Percentiles rank a stretch among this genome's conserved stretches.
phyloP scores from a whole-genome alignment of 345 rosid genomes.

The Cardamine chenopodiifolia region DNA sequence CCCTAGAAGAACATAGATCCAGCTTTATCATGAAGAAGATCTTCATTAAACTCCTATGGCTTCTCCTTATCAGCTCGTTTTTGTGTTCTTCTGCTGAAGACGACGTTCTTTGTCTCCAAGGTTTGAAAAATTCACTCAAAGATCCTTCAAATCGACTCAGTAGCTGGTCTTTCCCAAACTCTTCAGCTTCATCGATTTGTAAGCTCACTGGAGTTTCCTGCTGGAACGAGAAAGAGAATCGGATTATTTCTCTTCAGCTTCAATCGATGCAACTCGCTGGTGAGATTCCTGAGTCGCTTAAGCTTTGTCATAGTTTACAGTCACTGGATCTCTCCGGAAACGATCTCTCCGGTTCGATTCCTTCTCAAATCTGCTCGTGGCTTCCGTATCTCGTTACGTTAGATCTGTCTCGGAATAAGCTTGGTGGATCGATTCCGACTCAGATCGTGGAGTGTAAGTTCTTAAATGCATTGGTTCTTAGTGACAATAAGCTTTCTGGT shows the following conservation, averaged over 20 bases:
- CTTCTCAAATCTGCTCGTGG: conserved; percentile 63
- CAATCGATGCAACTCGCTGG: conserved; percentile 66
- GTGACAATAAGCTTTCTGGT: conserved; percentile 55
- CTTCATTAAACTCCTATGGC: conserved; percentile 26
- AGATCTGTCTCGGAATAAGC: conserved; percentile 58
- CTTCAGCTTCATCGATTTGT: conserved; percentile 59
- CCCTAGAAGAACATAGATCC: conserved; percentile 37
- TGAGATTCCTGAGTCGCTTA: conserved; percentile 59
- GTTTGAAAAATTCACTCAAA: conserved; percentile 50
- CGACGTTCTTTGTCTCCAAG: conserved; percentile 62
- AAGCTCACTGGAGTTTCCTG: conserved; percentile 75
- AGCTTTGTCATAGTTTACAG: conserved; percentile 57
- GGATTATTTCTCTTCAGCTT: conserved; percentile 60
- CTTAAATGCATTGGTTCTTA: conserved; percentile 50
- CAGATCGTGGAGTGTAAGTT: conserved; percentile 56
- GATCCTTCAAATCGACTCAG: conserved; percentile 46
- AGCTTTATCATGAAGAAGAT: conserved; percentile 38
- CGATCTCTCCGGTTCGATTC: conserved; percentile 56
- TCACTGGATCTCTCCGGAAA: conserved; percentile 59
- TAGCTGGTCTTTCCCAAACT: conserved; percentile 55
- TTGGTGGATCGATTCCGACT: conserved; percentile 58
- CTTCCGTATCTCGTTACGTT: conserved; percentile 56
- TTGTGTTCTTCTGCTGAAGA: conserved; percentile 41
- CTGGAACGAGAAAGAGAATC: conserved; percentile 81
- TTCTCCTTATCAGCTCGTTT: background rate